Conservation (phyloP, 1,284 basidiomycete genomes). For the Malassezia caprae region DNA sequence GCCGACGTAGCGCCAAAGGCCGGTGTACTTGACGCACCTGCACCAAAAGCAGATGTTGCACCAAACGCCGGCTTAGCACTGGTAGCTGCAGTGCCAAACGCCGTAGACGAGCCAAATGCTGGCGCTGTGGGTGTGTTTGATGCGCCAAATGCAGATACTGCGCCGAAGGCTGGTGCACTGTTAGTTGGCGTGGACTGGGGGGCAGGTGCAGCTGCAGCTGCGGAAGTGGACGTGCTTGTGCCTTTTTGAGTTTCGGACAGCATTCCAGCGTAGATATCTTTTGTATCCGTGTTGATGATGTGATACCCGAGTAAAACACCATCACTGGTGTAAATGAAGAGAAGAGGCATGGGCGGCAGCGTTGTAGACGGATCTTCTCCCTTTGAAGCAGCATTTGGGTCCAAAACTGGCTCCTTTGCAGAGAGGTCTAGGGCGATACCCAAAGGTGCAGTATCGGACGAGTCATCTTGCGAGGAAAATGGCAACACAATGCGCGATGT, state of each 20-base stretch:
- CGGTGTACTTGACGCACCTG: constrained; percentile 28
- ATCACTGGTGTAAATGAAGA: constrained; percentile 69
- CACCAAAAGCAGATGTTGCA: constrained; percentile 17
- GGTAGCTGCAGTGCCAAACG: constrained; percentile 18
- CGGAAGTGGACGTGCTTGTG: not conserved
- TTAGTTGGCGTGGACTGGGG: not conserved
- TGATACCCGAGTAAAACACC: constrained; percentile 69
- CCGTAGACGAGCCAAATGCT: constrained; percentile 21
- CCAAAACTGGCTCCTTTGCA: constrained; percentile 54
- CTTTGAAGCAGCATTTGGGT: constrained; percentile 53
- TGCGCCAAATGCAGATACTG: constrained; percentile 24
- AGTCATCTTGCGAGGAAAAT: constrained; percentile 55
- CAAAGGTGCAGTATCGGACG: constrained; percentile 63
- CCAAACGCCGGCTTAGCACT: constrained; percentile 21
- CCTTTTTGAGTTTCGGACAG: constrained; percentile 8
- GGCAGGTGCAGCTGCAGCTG: not conserved
- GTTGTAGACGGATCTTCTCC: constrained; percentile 50
- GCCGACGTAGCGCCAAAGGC: constrained; percentile 47
- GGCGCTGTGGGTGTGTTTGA: constrained; percentile 14
- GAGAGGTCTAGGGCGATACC: constrained; percentile 64
- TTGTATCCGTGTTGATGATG: constrained; percentile 56
- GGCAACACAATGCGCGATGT: constrained; percentile 61
- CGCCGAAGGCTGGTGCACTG: constrained; percentile 21
- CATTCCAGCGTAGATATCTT: constrained; percentile 50
- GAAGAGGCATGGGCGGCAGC: constrained; percentile 55